Evolutionary conservation across 345 rosid genomes (phyloP).

Genomic region (Brassica nigra): DNA sequence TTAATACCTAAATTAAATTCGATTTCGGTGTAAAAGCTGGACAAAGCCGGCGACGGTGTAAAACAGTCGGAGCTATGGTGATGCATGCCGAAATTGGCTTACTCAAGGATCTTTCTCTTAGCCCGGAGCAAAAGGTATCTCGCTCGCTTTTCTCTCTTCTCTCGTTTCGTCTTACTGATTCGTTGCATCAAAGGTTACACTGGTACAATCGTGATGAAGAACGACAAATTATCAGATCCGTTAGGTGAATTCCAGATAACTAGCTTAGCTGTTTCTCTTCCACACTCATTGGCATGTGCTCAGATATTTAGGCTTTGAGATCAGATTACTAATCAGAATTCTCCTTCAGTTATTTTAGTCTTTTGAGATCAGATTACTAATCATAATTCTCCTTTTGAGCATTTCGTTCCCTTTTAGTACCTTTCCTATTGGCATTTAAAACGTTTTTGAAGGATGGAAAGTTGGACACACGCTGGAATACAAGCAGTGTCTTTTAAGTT

Average conservation of each 20-base stretch:
- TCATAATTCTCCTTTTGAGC: neutral
- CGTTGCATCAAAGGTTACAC: conserved; percentile 55
- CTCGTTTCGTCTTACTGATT: neutral
- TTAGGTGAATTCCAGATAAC: conserved; percentile 81
- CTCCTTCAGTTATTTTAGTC: too few relatives aligned
- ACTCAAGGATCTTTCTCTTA: conserved; percentile 64
- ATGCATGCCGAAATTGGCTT: conserved; percentile 77
- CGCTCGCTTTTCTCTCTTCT: neutral
- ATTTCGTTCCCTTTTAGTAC: neutral
- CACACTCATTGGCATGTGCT: too few relatives aligned
- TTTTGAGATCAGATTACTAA: conserved; percentile 3
- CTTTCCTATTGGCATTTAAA: conserved; percentile 23
- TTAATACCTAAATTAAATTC: conserved; percentile 23
- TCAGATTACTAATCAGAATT: too few relatives aligned
- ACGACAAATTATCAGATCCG: conserved; percentile 77
- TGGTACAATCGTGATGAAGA: conserved; percentile 70
- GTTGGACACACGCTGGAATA: conserved; percentile 58
- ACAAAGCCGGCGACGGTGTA: conserved; percentile 23
- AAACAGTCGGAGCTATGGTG: conserved; percentile 59
- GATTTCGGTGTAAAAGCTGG: conserved; percentile 8
- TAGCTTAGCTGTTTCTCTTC: too few relatives aligned
- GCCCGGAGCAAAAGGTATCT: conserved; percentile 72
- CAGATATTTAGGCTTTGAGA: too few relatives aligned
- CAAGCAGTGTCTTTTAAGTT: conserved; percentile 59
- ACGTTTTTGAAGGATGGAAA: conserved; percentile 66